A percentile compares a stretch with the other conserved stretches of the same genome.
These are phyloP conservation scores for Cercophora sp. DNA, from an alignment of 495 filamentous ascomycete genomes.

Conservation along the genomic window DNA sequence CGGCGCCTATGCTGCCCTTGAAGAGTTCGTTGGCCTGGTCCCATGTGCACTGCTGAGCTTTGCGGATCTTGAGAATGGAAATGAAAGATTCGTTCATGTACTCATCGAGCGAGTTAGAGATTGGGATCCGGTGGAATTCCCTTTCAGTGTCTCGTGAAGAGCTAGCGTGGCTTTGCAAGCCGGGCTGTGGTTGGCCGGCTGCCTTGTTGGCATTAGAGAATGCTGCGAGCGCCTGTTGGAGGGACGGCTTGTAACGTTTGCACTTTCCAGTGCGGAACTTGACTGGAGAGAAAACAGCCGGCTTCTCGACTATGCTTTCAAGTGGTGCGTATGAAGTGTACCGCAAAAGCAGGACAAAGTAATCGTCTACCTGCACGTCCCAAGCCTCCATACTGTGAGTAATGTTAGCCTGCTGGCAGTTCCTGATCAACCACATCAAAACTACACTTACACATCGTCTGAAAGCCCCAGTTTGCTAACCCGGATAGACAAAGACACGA, in stretches of 20 bases:
- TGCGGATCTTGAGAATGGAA: conserved; percentile 57
- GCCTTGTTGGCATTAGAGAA: conserved; percentile 36
- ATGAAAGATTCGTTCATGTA: conserved; percentile 68
- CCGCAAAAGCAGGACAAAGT: conserved; percentile 73
- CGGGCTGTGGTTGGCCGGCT: neutral
- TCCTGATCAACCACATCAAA: no score
- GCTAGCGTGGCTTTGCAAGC: neutral
- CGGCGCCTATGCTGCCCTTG: conserved; percentile 16
- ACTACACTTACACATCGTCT: no score
- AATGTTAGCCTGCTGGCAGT: no score
- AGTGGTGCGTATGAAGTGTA: conserved; percentile 58
- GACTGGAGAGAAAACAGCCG: neutral
- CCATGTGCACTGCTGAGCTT: conserved; percentile 57
- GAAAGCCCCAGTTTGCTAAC: conserved; percentile 71
- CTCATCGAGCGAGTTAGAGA: conserved; percentile 66
- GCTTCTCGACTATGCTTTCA: conserved; percentile 25
- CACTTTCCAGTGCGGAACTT: conserved; percentile 50
- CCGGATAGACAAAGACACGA: conserved; percentile 62
- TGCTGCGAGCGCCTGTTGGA: conserved; percentile 43
- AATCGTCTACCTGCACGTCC: conserved; percentile 62
- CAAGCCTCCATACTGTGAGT: conserved; percentile 74
- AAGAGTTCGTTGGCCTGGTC: conserved; percentile 61
- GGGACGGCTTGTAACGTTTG: conserved; percentile 52
- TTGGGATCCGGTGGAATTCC: no score
- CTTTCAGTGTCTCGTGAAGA: no score